Evolutionary conservation across 2,329 filamentous ascomycete genomes (phyloP).

Genomic region (Neurospora sp.): DNA sequence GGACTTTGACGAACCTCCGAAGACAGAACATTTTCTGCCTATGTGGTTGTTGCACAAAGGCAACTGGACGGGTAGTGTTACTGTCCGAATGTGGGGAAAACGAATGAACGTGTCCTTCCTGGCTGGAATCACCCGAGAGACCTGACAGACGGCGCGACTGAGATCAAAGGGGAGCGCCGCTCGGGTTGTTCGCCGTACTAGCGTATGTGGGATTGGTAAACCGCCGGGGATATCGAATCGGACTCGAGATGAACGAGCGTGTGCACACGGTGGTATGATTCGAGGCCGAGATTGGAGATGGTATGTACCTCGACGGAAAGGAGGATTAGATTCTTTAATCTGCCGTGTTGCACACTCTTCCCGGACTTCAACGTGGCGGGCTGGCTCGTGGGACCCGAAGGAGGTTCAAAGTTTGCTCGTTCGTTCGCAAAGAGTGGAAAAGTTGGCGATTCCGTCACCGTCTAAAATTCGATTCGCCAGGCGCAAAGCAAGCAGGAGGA

Average conservation of each 20-base stretch:
- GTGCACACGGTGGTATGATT: background rate
- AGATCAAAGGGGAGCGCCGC: background rate
- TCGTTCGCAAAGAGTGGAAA: background rate
- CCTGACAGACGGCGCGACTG: background rate
- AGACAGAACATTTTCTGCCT: slow-evolving; percentile 47
- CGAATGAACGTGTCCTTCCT: background rate
- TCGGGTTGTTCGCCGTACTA: background rate
- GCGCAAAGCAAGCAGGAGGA: background rate
- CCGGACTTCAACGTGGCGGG: background rate
- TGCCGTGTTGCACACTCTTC: background rate
- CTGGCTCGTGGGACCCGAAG: background rate
- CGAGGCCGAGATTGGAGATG: background rate
- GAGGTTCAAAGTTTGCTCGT: background rate
- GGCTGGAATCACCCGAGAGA: background rate
- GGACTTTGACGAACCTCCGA: slow-evolving; percentile 36
- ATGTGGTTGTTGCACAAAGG: slow-evolving; percentile 10
- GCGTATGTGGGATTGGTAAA: background rate
- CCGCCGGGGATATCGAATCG: background rate
- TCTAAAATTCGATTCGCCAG: background rate
- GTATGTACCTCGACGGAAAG: background rate
- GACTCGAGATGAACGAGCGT: background rate
- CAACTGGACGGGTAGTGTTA: background rate
- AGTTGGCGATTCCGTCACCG: background rate
- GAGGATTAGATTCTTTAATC: background rate
- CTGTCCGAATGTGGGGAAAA: background rate